Evolutionary conservation across 768 basidiomycete genomes (phyloP).

Genomic region (Hericium rajendrae): DNA sequence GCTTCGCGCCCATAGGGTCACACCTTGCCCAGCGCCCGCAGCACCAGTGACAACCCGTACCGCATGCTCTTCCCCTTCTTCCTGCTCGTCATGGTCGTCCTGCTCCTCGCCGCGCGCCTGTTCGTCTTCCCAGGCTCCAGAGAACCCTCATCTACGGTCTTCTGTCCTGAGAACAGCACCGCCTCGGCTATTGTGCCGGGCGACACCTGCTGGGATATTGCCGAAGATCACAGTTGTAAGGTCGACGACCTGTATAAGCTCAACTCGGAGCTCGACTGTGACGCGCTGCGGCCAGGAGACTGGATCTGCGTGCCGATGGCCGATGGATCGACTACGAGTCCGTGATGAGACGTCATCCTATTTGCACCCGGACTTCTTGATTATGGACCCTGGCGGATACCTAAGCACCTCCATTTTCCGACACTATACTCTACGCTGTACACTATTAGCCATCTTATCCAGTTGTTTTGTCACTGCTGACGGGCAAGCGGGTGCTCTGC

Average conservation of each 20-base stretch:
- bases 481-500: background rate
- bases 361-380: no score
- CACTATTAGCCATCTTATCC: background rate
- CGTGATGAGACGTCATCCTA: no score
- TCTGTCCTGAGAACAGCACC: constrained; percentile 11
- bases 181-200: constrained; percentile 11
- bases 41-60: constrained; percentile 8
- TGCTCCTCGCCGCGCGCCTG: constrained; percentile 13
- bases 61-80: constrained; percentile 15
- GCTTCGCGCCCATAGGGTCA: background rate
- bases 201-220: constrained; percentile 16
- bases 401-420: background rate
- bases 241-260: constrained; percentile 8
- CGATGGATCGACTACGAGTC: background rate
- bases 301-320: constrained; percentile 10
- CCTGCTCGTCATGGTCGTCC: constrained; percentile 12
- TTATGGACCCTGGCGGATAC: no score
- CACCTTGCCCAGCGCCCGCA: background rate
- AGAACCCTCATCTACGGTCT: constrained; percentile 1
- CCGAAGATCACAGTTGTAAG: constrained; percentile 9
- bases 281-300: constrained; percentile 11
- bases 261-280: constrained; percentile 7
- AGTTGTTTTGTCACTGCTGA: background rate
- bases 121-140: constrained; percentile 5
- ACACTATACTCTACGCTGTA: background rate